Percentiles rank a stretch among this genome's conserved stretches.
Conservation (phyloP, 2,329 filamentous ascomycete genomes). For the Periconia macrospinosa region DNA sequence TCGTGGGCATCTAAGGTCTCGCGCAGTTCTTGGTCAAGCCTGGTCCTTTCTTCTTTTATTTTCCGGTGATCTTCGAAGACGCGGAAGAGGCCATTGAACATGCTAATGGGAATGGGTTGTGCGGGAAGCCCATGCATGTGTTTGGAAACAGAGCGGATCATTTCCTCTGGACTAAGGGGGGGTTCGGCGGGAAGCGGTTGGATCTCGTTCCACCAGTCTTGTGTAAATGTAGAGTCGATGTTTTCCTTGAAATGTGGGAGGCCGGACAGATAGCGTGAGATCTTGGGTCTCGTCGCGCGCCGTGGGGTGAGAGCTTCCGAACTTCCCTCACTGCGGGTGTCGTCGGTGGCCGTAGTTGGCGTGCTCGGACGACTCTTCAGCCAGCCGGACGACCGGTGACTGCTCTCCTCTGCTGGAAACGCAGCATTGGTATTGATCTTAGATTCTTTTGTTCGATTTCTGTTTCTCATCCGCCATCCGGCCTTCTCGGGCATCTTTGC, state of each 20-base stretch:
- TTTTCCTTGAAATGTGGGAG: conserved; percentile 21
- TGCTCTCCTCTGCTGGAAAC: conserved; percentile 11
- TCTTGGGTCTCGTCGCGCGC: conserved; percentile 41
- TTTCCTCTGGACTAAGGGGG: conserved; percentile 26
- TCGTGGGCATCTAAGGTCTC: conserved; percentile 29
- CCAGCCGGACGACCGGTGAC: conserved; percentile 16
- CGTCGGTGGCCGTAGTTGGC: conserved; percentile 19
- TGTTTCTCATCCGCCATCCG: conserved; percentile 27
- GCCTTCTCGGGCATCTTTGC: conserved; percentile 19
- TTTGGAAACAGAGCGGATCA: conserved; percentile 29
- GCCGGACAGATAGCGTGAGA: conserved; percentile 44
- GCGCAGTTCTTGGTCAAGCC: conserved; percentile 27
- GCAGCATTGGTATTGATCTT: background rate
- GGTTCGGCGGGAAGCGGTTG: conserved; percentile 12
- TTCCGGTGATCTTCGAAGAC: conserved; percentile 48
- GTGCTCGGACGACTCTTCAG: conserved; percentile 27
- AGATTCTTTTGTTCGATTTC: conserved; percentile 16
- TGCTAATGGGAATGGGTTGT: conserved; percentile 27
- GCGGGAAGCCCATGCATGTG: conserved; percentile 22
- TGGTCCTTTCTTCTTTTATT: conserved; percentile 38
- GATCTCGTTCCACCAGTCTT: conserved; percentile 32
- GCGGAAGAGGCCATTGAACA: conserved; percentile 45
- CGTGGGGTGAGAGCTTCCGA: conserved; percentile 32
- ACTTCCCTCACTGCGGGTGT: conserved; percentile 29
- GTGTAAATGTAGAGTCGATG: conserved; percentile 18